phyloP scores from a whole-genome alignment of 768 basidiomycete genomes.

The Trametes meyenii region DNA sequence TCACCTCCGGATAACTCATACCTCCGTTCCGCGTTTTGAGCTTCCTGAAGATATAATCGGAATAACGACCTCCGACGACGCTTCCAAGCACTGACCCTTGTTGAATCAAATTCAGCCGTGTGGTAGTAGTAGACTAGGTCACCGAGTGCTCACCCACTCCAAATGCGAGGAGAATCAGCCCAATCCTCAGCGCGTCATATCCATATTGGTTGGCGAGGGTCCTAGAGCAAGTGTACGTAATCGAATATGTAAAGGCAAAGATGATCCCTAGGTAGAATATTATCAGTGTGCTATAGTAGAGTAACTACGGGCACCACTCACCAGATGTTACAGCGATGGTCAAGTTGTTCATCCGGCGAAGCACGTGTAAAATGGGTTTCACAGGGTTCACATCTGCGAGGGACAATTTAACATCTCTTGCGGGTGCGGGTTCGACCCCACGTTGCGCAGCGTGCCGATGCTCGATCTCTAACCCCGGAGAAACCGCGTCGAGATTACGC shows the following conservation, averaged over 20 bases:
- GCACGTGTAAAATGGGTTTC: constrained; percentile 57
- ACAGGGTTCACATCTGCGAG: constrained; percentile 77
- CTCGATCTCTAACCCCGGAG: constrained; percentile 4
- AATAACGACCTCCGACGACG: constrained; percentile 60
- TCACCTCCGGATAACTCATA: constrained; percentile 65
- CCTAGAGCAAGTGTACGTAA: constrained; percentile 75
- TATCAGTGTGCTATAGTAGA: not conserved
- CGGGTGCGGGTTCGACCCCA: not conserved
- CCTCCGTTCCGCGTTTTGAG: constrained; percentile 50
- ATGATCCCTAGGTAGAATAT: constrained; percentile 50
- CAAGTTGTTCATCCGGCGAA: constrained; percentile 68
- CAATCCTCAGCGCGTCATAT: constrained; percentile 71
- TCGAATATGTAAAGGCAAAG: constrained; percentile 70
- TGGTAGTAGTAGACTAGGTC: not conserved
- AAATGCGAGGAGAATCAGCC: constrained; percentile 74
- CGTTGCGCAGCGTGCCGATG: constrained; percentile 21
- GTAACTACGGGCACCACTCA: constrained; percentile 31
- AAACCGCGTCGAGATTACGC: too few species aligned
- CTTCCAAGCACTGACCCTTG: constrained; percentile 55
- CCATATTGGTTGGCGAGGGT: constrained; percentile 65
- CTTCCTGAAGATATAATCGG: constrained; percentile 48
- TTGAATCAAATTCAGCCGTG: not conserved
- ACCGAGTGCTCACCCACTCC: constrained; percentile 55
- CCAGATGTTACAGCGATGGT: constrained; percentile 67
- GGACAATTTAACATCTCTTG: constrained; percentile 49